These are phyloP conservation scores for Fraxinus baroniana DNA, from an alignment of 305 asterid genomes.

Conservation along the genomic window DNA sequence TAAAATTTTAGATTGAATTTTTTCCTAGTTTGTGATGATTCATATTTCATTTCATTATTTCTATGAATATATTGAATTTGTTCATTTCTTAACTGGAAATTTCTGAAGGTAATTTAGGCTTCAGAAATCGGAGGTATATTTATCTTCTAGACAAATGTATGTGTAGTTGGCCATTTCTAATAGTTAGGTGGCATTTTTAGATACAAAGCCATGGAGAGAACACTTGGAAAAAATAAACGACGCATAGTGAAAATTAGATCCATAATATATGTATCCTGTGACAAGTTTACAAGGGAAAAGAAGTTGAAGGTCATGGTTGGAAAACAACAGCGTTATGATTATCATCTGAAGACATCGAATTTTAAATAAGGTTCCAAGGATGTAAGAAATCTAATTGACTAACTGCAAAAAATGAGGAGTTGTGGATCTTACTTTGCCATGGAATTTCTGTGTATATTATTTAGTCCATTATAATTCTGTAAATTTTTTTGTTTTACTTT, in stretches of 20 bases:
- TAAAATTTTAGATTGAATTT: slow-evolving; percentile 31
- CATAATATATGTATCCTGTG: not conserved
- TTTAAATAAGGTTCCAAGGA: not conserved
- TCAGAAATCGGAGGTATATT: not conserved
- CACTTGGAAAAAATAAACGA: not conserved
- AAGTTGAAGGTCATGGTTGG: slow-evolving; percentile 9
- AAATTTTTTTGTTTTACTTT: not conserved
- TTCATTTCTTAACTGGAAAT: not conserved
- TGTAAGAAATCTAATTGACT: not conserved
- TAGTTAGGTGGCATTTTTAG: not conserved
- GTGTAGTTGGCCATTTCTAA: slow-evolving; percentile 3
- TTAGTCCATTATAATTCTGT: not conserved
- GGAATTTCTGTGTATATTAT: not conserved
- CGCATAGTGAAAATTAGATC: not conserved
- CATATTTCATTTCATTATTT: not conserved
- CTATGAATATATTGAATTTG: slow-evolving; percentile 13
- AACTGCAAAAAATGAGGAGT: not conserved
- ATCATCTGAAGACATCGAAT: not conserved
- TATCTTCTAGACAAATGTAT: not conserved
- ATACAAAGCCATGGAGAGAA: not conserved
- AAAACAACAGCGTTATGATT: slow-evolving; percentile 2
- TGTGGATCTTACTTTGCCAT: not conserved
- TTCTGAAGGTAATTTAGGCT: not conserved
- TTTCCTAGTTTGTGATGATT: not conserved
- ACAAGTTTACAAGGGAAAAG: not conserved